These are phyloP conservation scores for Ormosia emarginata DNA, from an alignment of 306 rosid genomes.

Conservation along the genomic window DNA sequence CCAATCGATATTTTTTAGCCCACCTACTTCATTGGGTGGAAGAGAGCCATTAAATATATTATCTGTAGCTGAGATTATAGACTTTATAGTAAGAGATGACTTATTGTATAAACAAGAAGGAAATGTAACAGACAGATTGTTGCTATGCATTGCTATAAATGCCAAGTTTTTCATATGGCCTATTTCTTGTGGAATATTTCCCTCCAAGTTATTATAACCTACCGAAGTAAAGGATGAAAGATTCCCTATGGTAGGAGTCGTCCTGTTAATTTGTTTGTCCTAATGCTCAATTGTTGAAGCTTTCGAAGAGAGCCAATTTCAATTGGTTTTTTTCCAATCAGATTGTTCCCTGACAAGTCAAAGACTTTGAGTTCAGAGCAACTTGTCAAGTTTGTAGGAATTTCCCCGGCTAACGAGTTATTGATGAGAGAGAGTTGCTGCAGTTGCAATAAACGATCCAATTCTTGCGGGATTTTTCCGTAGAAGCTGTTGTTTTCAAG, in stretches of 20 bases:
- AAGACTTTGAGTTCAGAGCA: neutral
- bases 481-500: too few species aligned
- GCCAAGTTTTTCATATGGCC: neutral
- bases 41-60: too few species aligned
- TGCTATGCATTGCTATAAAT: too few species aligned
- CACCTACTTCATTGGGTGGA: too few species aligned
- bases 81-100: too few species aligned
- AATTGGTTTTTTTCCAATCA: neutral
- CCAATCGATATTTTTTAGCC: neutral
- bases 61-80: too few species aligned
- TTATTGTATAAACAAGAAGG: too few species aligned
- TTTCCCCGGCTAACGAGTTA: too few species aligned
- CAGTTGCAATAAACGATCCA: too few species aligned
- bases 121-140: too few species aligned
- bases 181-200: slow-evolving; percentile 14
- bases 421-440: too few species aligned
- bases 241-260: neutral
- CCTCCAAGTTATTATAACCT: neutral
- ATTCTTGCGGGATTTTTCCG: too few species aligned
- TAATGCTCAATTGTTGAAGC: neutral
- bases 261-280: slow-evolving; percentile 10
- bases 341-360: neutral
- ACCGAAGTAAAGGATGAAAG: neutral
- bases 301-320: neutral
- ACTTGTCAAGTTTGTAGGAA: slow-evolving; percentile 19